A percentile compares a stretch with the other conserved stretches of the same genome.
Evolutionary conservation across 164 flowering plant genomes (phyloP).

Genomic region (Dillenia suffruticosa): DNA sequence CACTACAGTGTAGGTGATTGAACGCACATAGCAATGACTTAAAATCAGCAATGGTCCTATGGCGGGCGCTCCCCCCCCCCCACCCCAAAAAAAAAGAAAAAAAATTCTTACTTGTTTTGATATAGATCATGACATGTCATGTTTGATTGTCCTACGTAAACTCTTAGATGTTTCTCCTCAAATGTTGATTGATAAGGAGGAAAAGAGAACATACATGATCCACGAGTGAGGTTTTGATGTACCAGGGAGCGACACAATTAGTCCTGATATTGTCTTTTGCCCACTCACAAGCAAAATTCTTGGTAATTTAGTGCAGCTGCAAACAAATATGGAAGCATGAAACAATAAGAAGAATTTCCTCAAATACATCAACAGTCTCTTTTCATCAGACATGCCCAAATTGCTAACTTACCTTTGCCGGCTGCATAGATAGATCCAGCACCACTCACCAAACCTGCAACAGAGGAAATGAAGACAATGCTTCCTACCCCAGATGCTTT

Average conservation of each 20-base stretch:
- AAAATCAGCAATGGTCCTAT: too few relatives aligned
- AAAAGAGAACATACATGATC: conserved; percentile 31
- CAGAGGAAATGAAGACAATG: conserved; percentile 79
- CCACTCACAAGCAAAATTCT: conserved; percentile 83
- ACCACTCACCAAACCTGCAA: conserved; percentile 42
- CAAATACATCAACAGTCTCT: too few relatives aligned
- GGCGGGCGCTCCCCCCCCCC: not conserved
- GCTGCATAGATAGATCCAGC: conserved; percentile 54
- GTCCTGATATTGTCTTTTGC: conserved; percentile 73
- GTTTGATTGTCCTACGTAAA: too few relatives aligned
- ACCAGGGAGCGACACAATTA: conserved; percentile 70
- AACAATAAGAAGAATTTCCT: too few relatives aligned
- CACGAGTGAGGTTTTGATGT: conserved; percentile 60
- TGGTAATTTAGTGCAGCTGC: conserved; percentile 68
- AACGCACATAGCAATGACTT: too few relatives aligned
- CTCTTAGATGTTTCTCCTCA: too few relatives aligned
- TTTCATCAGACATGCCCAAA: not conserved
- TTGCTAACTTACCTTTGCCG: conserved; percentile 44
- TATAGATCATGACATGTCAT: too few relatives aligned
- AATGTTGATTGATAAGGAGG: not conserved
- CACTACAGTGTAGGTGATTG: too few relatives aligned
- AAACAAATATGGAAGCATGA: conserved; percentile 3
- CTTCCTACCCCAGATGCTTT: conserved; percentile 68
- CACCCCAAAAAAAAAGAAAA: too few relatives aligned
- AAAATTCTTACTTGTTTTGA: not conserved